phyloP scores from a whole-genome alignment of 78 protist genomes.

The Cavenderia fasciculata region DNA sequence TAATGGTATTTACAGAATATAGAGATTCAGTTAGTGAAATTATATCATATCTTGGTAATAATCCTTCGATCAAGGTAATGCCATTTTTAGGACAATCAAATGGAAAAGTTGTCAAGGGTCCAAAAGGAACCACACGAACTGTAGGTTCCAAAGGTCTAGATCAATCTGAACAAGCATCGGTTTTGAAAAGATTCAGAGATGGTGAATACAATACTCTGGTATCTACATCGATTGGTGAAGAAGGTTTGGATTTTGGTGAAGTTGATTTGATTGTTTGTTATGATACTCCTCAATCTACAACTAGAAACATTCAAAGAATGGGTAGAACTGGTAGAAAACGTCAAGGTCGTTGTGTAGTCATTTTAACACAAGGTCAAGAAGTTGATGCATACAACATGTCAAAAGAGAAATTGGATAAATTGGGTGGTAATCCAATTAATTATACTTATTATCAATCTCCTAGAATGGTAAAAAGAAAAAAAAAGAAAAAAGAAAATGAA shows the following conservation, averaged over 20 bases:
- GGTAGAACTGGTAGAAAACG: conserved; percentile 97
- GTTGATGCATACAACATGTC: conserved; percentile 15
- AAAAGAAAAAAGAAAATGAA: neutral
- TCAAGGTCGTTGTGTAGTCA: conserved; percentile 73
- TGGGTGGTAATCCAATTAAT: neutral
- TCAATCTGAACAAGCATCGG: conserved; percentile 50
- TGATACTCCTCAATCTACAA: conserved; percentile 85
- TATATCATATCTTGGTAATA: neutral
- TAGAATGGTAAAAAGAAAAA: neutral
- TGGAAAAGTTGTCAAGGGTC: conserved; percentile 18
- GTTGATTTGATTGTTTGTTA: conserved; percentile 95
- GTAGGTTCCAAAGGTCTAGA: conserved; percentile 24
- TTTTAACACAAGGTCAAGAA: conserved; percentile 69
- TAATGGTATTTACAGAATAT: conserved; percentile 82
- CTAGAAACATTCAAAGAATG: conserved; percentile 92
- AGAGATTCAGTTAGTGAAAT: conserved; percentile 16
- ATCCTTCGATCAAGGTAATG: conserved; percentile 12
- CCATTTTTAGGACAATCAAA: conserved; percentile 49
- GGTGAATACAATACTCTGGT: conserved; percentile 93
- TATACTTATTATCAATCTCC: neutral
- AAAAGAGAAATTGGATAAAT: neutral
- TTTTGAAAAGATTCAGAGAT: conserved; percentile 66
- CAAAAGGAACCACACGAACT: neutral
- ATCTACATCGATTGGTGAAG: conserved; percentile 97
- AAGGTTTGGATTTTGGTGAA: conserved; percentile 89